Conservation (phyloP, 352 stramenopile genomes). For the Aphanomyces invadans region DNA sequence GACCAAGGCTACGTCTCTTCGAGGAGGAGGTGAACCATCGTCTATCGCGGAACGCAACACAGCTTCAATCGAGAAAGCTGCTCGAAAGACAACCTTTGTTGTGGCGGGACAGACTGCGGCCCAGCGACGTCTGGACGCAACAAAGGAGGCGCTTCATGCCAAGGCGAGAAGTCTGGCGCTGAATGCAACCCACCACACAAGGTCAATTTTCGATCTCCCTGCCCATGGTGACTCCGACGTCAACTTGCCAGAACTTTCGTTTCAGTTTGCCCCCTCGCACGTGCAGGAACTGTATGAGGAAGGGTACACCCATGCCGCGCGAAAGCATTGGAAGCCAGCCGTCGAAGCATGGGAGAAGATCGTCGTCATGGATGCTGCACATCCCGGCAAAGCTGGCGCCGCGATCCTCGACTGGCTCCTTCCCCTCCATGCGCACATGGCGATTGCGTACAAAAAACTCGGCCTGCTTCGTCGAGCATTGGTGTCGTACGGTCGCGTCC, state of each 20-base stretch:
- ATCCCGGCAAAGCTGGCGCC: not conserved
- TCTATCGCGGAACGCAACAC: slow-evolving; percentile 9
- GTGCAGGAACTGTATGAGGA: slow-evolving; percentile 20
- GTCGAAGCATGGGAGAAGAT: slow-evolving; percentile 20
- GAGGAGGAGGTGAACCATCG: not conserved
- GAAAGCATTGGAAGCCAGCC: slow-evolving; percentile 1
- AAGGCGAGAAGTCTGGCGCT: slow-evolving; percentile 9
- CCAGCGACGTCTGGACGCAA: slow-evolving; percentile 14
- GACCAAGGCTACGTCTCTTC: not conserved
- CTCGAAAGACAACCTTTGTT: slow-evolving; percentile 14
- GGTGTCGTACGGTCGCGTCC: slow-evolving; percentile 17
- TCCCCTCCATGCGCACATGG: slow-evolving; percentile 12
- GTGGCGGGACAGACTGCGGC: slow-evolving; percentile 12
- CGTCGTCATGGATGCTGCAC: not conserved
- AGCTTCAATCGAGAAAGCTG: not conserved
- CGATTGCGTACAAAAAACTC: slow-evolving; percentile 23
- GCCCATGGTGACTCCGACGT: not conserved
- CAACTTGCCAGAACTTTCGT: not conserved
- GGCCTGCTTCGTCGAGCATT: slow-evolving; percentile 19
- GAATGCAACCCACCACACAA: not conserved
- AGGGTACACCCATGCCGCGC: slow-evolving; percentile 1
- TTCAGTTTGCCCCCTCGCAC: slow-evolving; percentile 14
- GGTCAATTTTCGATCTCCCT: slow-evolving; percentile 13
- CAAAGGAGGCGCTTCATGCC: slow-evolving; percentile 3
- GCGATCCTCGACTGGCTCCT: slow-evolving; percentile 20